Evolutionary conservation across 1,284 basidiomycete species (phyloP).

Genomic region (Erythrobasidium hasegawianum): DNA sequence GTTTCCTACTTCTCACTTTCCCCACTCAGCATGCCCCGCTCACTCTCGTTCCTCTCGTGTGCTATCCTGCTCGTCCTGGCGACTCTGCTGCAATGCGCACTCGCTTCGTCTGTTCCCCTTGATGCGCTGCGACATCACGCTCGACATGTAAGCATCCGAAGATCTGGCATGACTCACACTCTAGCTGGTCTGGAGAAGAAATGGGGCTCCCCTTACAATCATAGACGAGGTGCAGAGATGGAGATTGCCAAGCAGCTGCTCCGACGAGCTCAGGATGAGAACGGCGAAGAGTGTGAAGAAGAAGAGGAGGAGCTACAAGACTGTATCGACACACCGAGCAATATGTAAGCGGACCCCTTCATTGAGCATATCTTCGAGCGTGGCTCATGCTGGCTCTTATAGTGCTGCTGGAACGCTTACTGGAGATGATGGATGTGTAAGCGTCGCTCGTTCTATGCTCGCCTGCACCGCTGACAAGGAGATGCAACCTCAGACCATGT

Average conservation of each 20-base stretch:
- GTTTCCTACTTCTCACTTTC: not conserved
- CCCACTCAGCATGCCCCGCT: not conserved
- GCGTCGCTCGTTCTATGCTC: not conserved
- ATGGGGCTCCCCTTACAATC: no score
- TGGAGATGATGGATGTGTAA: slow-evolving; percentile 25
- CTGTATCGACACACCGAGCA: not conserved
- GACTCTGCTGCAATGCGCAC: no score
- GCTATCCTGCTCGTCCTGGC: no score
- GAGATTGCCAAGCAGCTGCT: no score
- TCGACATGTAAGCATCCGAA: no score
- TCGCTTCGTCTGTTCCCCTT: no score
- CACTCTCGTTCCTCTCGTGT: not conserved
- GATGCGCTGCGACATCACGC: no score
- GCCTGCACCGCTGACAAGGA: not conserved
- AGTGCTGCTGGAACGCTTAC: slow-evolving; percentile 16
- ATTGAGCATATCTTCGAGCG: not conserved
- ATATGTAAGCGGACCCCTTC: not conserved
- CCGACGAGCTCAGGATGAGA: not conserved
- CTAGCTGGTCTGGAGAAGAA: no score
- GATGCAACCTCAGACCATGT: not conserved
- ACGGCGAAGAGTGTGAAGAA: not conserved
- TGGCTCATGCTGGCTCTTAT: no score
- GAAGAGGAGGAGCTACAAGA: not conserved
- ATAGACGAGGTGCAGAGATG: no score
- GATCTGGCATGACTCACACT: no score